phyloP scores from a whole-genome alignment of 306 rosid species.

The Fragaria vesca region DNA sequence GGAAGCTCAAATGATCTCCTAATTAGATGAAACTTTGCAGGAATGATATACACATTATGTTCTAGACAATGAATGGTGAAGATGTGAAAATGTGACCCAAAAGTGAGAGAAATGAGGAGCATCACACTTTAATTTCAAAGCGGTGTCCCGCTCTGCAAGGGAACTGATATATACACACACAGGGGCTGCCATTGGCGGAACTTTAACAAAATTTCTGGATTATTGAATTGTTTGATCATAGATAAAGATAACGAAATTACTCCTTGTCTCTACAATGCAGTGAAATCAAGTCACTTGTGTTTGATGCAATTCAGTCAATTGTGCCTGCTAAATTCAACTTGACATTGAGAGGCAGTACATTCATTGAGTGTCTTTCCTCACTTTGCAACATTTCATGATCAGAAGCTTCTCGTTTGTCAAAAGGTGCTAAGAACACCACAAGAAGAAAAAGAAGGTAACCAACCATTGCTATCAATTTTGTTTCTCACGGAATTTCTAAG shows the following conservation, averaged over 20 bases:
- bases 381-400: constrained; percentile 66
- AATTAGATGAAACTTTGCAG: too few species aligned
- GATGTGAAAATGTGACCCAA: too few species aligned
- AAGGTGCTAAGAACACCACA: constrained; percentile 35
- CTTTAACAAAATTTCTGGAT: too few species aligned
- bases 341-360: constrained; percentile 47
- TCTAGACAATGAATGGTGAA: too few species aligned
- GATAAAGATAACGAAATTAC: not conserved
- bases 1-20: too few species aligned
- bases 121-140: too few species aligned
- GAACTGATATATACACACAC: too few species aligned
- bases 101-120: too few species aligned
- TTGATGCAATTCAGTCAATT: constrained; percentile 42
- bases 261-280: constrained; percentile 34
- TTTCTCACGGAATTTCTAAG: constrained; percentile 12
- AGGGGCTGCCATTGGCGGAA: too few species aligned
- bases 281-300: constrained; percentile 41
- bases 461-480: constrained; percentile 7
- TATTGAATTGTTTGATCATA: too few species aligned
- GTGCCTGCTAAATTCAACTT: constrained; percentile 53
- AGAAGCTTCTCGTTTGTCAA: constrained; percentile 59
- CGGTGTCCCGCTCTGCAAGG: too few species aligned
- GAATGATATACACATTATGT: too few species aligned
- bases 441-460: constrained; percentile 56
- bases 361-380: constrained; percentile 66